Conservation (phyloP, 345 rosid species). For the Sisymbrium altissimum region DNA sequence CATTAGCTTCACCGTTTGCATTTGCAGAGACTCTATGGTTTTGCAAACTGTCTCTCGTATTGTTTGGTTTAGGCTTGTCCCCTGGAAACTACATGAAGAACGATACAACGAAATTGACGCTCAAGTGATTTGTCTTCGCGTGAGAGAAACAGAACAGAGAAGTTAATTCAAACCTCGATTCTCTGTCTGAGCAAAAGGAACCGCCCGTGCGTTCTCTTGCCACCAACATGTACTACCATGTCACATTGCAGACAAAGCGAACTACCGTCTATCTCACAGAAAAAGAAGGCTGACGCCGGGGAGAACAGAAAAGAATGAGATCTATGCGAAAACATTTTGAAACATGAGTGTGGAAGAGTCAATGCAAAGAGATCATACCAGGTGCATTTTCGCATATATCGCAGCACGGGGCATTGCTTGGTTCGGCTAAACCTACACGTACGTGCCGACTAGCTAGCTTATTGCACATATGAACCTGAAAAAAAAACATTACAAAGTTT, state of each 20-base stretch:
- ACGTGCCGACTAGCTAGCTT: slow-evolving; percentile 84
- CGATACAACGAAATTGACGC: background rate
- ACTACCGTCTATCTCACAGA: slow-evolving; percentile 80
- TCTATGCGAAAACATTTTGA: background rate
- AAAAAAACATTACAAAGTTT: background rate
- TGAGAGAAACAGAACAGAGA: slow-evolving; percentile 11
- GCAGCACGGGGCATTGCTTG: slow-evolving; percentile 71
- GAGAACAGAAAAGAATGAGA: slow-evolving; percentile 24
- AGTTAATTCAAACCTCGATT: slow-evolving; percentile 58
- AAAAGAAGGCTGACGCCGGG: slow-evolving; percentile 62
- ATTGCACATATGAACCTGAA: slow-evolving; percentile 79
- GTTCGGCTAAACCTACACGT: slow-evolving; percentile 71
- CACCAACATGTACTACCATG: slow-evolving; percentile 87
- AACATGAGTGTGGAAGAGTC: background rate
- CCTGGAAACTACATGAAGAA: slow-evolving; percentile 63
- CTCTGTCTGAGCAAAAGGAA: slow-evolving; percentile 78
- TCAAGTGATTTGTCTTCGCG: background rate
- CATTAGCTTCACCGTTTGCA: slow-evolving; percentile 42
- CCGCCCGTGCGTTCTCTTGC: slow-evolving; percentile 75
- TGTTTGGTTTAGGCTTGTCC: slow-evolving; percentile 54
- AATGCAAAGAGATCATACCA: slow-evolving; percentile 39
- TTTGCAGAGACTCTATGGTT: slow-evolving; percentile 44
- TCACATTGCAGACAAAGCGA: slow-evolving; percentile 90
- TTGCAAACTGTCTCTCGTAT: slow-evolving; percentile 44
- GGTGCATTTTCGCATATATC: slow-evolving; percentile 88